These are phyloP conservation scores for Pseudogymnoascus sp. DNA, from an alignment of 2,329 filamentous ascomycete genomes.

Conservation along the genomic window DNA sequence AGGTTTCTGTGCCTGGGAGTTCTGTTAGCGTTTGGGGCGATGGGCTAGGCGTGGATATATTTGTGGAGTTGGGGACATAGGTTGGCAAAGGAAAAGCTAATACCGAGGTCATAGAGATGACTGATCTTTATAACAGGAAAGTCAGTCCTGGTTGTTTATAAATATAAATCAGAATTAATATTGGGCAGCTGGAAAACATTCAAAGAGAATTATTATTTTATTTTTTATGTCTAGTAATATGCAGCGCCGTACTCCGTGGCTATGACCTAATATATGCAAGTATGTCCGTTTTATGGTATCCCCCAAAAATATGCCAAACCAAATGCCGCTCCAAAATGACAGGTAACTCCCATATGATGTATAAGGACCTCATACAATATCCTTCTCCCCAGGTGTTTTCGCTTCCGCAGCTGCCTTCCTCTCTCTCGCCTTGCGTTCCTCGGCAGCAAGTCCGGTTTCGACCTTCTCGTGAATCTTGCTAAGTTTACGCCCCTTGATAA, in stretches of 20 bases:
- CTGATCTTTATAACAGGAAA: neutral
- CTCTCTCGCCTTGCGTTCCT: slow-evolving; percentile 16
- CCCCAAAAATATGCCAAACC: neutral
- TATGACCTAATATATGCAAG: neutral
- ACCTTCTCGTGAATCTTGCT: slow-evolving; percentile 44
- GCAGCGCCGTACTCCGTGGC: neutral
- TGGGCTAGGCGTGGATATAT: neutral
- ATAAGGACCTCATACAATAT: neutral
- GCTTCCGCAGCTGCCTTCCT: slow-evolving; percentile 13
- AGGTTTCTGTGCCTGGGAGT: neutral
- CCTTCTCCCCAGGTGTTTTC: slow-evolving; percentile 12
- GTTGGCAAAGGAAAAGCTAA: neutral
- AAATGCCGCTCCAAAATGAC: neutral
- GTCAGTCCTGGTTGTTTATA: neutral
- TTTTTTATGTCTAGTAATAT: neutral
- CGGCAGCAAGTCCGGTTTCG: slow-evolving; percentile 35
- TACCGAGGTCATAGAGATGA: neutral
- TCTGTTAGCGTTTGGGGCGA: neutral
- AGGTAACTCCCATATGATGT: neutral
- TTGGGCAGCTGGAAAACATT: neutral
- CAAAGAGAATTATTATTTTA: neutral
- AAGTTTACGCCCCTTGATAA: slow-evolving; percentile 37
- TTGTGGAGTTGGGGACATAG: neutral
- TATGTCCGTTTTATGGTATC: neutral
- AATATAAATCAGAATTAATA: neutral